phyloP scores from a whole-genome alignment of 176 grass and related monocot species.

The Themeda triandra region DNA sequence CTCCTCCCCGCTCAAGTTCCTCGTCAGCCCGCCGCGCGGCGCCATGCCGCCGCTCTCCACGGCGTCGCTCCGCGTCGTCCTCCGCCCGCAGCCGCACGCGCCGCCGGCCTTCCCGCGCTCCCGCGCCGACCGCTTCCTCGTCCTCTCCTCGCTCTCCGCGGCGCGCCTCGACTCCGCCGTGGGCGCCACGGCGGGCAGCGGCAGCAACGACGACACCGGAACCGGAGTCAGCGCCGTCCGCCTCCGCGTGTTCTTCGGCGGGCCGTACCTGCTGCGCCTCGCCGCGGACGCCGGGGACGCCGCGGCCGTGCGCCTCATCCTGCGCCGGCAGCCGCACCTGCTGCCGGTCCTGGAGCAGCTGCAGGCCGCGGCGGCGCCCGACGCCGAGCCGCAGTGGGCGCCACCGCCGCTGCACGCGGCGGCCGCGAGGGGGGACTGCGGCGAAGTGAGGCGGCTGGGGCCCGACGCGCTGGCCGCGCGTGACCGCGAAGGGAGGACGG shows the following conservation, averaged over 20 bases:
- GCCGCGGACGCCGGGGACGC: slow-evolving; percentile 45
- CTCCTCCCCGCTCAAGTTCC: slow-evolving; percentile 90
- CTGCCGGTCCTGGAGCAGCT: slow-evolving; percentile 47
- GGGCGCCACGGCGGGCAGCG: neutral
- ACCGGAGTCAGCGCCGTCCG: slow-evolving; percentile 26
- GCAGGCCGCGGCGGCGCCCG: neutral
- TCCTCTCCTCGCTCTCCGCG: slow-evolving; percentile 71
- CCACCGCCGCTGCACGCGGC: slow-evolving; percentile 43
- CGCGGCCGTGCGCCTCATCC: slow-evolving; percentile 57
- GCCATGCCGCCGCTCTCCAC: slow-evolving; percentile 62
- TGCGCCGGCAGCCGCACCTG: slow-evolving; percentile 72
- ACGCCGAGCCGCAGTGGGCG: slow-evolving; percentile 37
- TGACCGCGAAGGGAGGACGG: slow-evolving; percentile 58
- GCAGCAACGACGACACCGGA: neutral
- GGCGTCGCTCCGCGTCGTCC: slow-evolving; percentile 67
- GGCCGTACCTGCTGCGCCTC: slow-evolving; percentile 64
- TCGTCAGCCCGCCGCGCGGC: slow-evolving; percentile 80
- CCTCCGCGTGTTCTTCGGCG: slow-evolving; percentile 73
- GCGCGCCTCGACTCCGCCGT: slow-evolving; percentile 27
- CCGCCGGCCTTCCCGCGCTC: slow-evolving; percentile 78
- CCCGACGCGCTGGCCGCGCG: slow-evolving; percentile 38
- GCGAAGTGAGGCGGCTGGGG: slow-evolving; percentile 47
- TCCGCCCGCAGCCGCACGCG: slow-evolving; percentile 65
- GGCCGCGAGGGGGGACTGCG: slow-evolving; percentile 56
- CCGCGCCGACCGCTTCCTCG: slow-evolving; percentile 82